Evolutionary conservation across 768 basidiomycete genomes (phyloP), one percentile per base, ranked within the genome.

Genomic region (Boletus reticuloceps): DNA sequence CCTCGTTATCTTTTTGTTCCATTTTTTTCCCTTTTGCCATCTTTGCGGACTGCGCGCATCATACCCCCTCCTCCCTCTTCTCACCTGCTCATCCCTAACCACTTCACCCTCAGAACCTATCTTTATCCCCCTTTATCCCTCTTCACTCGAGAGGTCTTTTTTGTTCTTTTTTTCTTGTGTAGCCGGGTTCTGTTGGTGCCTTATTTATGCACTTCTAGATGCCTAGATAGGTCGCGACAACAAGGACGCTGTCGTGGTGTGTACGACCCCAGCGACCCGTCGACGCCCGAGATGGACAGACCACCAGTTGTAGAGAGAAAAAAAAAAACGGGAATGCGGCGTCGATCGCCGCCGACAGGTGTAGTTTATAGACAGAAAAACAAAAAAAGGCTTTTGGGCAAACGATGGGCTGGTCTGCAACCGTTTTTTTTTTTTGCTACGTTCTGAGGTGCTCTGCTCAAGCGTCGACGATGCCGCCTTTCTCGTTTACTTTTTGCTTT

Each of bases 151-250:
- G 43, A 53, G 37, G 40, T 14, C 34, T 34, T 51, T 46, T 25
- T 50, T n/a, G 22, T 32, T 48, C 14, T 17, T 47, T 11, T n/a
- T 47, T 64, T 58, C 54, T 60, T 61, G 54, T 51, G 53, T 50
- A 37, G 51, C 57, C 27, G 58, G 68, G 46, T 61, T 69, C 42
- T 55, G 49, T 61, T 58, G 47, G 63, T 58, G 60, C 55, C 59
- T 60, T 63, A 53, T 67, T 62, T 62, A 58, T 61, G 57, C 65
- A 67, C 50, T 62, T 53, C 54, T 43, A 34, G 51, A 61, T 63
- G 61, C 53, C 34, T 62, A 53, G 59, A 61, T 65, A 51, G 60
- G 62, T 54, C 55, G 50, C 55, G 59, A 58, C 37, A 27, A 51
- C 40, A 52, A 38, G 29, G 29, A 29, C 29, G 29, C 29, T 29